Conservation (phyloP, 164 flowering plant species). For the Kalanchoe fedtschenkoi region DNA sequence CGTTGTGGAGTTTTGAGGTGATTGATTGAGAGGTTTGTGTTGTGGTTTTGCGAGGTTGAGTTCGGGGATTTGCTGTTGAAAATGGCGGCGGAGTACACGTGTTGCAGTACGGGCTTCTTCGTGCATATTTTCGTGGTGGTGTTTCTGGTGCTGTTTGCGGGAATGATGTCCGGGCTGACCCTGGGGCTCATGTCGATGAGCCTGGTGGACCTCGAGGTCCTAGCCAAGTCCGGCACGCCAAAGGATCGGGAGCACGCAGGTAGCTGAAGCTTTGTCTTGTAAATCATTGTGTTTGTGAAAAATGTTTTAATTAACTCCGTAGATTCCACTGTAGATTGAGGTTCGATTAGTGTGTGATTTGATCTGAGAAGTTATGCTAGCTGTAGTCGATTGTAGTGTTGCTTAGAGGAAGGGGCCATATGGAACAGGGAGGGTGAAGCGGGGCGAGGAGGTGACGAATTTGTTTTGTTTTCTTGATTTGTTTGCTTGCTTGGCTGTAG, state of each 20-base stretch:
- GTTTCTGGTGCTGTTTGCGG: slow-evolving; percentile 74
- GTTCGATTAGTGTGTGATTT: neutral
- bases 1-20: neutral
- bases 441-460: too few species aligned
- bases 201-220: slow-evolving; percentile 91
- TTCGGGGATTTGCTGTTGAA: neutral
- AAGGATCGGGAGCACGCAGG: slow-evolving; percentile 70
- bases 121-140: slow-evolving; percentile 38
- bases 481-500: too few species aligned
- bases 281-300: neutral
- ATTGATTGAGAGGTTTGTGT: neutral
- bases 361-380: too few species aligned
- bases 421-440: too few species aligned
- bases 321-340: too few species aligned
- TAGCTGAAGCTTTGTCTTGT: slow-evolving; percentile 11
- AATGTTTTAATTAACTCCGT: too few species aligned
- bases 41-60: too few species aligned
- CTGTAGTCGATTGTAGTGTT: neutral
- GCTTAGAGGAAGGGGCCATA: too few species aligned
- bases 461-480: too few species aligned
- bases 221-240: slow-evolving; percentile 90
- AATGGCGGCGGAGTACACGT: slow-evolving; percentile 65
- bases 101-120: slow-evolving; percentile 57
- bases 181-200: slow-evolving; percentile 95
- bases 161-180: slow-evolving; percentile 95